Conservation (phyloP, 148 eudicot genomes). For the Arbutus unedo region DNA sequence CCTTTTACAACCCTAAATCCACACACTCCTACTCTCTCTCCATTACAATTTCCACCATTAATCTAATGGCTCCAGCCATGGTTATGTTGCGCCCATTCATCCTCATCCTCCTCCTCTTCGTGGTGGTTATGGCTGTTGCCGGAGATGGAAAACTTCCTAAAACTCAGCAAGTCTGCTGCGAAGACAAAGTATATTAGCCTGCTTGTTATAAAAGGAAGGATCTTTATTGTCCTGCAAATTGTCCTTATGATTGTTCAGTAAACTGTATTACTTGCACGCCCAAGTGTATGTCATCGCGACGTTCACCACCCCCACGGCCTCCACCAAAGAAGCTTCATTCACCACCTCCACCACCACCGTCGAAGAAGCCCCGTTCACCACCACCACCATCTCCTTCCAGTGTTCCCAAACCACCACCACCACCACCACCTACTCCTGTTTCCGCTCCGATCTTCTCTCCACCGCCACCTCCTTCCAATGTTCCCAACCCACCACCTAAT, state of each 20-base stretch:
- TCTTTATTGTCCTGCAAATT: slow-evolving; percentile 19
- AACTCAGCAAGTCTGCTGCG: too few relatives aligned
- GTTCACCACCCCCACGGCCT: slow-evolving; percentile 6
- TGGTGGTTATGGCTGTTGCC: too few relatives aligned
- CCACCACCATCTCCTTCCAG: neutral
- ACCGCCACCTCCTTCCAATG: neutral
- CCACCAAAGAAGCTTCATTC: neutral
- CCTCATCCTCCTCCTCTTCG: too few relatives aligned
- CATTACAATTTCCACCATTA: too few relatives aligned
- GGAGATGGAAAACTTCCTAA: too few relatives aligned
- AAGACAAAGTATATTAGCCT: neutral
- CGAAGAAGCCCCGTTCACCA: slow-evolving; percentile 1
- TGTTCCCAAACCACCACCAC: neutral
- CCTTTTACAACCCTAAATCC: too few relatives aligned
- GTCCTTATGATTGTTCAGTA: slow-evolving; percentile 21
- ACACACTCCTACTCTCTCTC: too few relatives aligned
- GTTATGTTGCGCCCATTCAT: too few relatives aligned
- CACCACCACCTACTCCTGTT: neutral
- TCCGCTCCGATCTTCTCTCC: neutral
- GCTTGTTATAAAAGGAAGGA: neutral
- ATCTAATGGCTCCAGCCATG: too few relatives aligned
- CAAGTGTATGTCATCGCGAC: slow-evolving; percentile 14
- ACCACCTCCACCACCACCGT: neutral
- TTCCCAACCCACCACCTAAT: too few relatives aligned
- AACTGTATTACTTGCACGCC: slow-evolving; percentile 25